Evolutionary conservation across 768 basidiomycete genomes (phyloP).

Genomic region (Pleurotus citrinopileatus): DNA sequence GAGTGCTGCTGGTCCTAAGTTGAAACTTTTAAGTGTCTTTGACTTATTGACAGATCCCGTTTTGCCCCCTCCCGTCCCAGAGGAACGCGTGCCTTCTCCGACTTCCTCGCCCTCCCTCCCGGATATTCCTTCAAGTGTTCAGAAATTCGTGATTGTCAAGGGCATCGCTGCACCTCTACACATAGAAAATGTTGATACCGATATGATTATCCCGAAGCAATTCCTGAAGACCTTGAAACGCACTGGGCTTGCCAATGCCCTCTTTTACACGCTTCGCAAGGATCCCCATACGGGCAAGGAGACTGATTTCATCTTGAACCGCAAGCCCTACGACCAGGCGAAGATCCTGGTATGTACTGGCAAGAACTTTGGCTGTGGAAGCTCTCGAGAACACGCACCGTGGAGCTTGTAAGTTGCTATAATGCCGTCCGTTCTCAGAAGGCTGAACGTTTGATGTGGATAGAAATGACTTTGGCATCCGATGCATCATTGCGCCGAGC

Average conservation of each 20-base stretch:
- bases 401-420: constrained; percentile 70
- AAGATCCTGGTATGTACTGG: constrained; percentile 84
- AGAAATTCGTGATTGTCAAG: constrained; percentile 67
- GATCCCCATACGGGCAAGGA: constrained; percentile 75
- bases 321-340: constrained; percentile 69
- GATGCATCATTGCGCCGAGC: constrained; percentile 82
- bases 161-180: constrained; percentile 79
- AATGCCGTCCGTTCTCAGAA: not conserved
- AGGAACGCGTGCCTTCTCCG: constrained; percentile 29
- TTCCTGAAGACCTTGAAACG: constrained; percentile 91
- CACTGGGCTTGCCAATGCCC: constrained; percentile 78
- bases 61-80: constrained; percentile 51
- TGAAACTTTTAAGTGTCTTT: constrained; percentile 69
- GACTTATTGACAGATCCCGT: constrained; percentile 78
- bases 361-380: constrained; percentile 89
- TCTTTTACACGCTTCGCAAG: constrained; percentile 81
- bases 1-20: constrained; percentile 42
- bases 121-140: constrained; percentile 43
- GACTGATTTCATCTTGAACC: constrained; percentile 85
- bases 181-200: constrained; percentile 87
- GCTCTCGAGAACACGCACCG: constrained; percentile 88
- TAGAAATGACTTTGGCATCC: constrained; percentile 88
- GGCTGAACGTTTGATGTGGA: not conserved
- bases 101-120: constrained; percentile 29
- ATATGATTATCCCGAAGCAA: constrained; percentile 93